Evolutionary conservation across 495 filamentous ascomycete genomes (phyloP), one percentile per base, ranked within the genome.

Genomic region (Corynascus novoguineensis): DNA sequence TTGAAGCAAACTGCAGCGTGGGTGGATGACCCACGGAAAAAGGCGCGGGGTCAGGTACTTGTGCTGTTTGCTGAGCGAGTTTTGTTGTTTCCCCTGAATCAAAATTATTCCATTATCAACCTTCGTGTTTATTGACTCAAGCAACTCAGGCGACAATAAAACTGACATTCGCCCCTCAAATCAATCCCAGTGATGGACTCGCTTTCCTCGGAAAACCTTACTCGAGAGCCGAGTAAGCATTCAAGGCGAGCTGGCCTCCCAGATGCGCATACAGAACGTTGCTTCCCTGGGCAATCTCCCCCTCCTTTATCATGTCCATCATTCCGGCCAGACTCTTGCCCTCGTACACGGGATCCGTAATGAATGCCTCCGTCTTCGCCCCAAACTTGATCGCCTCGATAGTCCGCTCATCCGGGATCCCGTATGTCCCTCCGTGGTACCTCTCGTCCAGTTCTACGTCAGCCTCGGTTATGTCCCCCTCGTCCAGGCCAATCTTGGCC

Each of bases 271-370:
- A 87, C 57, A 86, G 55, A 17, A 85, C 76, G 67, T 81, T 85
- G 37, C 73, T 77, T 0, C 75, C 81, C 8, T 67, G 63, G 0
- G 24, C 24, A 42, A 86, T 80, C 59, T 81, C 80, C 5, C 75
- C 82, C 41, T 71, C 74, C 29, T 68, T 70, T n/a, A 86, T 78
- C 75, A 85, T 66, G 61, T 82, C 80, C 65, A 85, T 73, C 79
- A 86, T 78, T 0, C 83, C 83, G 2, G 83, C 82, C 58, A 87
- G 66, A 55, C 78, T 84, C 74, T 86, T 86, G 0, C 84, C 83
- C 65, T 84, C 81, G 60, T 87, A 86, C 2, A 87, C 84, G 0
- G 83, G 83, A 63, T 86, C 83, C 9, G 83, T 85, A 48, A 87
- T 83, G 54, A 86, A 83, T 0, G 76, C 83, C 70, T 86, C 83